Evolutionary conservation across 2,329 filamentous ascomycete genomes (phyloP).

Genomic region (Monilinia fructicola): DNA sequence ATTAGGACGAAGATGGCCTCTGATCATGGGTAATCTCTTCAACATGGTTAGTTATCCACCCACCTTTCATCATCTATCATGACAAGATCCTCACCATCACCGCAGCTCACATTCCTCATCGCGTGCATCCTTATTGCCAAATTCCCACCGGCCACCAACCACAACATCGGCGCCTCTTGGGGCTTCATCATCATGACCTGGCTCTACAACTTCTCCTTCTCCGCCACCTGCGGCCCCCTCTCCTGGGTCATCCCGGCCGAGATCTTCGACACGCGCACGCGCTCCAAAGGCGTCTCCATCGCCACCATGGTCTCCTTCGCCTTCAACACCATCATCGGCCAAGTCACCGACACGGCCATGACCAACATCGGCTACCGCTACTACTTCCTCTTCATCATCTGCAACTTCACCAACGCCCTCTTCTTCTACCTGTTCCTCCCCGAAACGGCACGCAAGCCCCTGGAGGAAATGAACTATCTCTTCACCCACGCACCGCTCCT

Average conservation of each 20-base stretch:
- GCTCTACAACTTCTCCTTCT: conserved; percentile 79
- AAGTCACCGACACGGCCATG: conserved; percentile 60
- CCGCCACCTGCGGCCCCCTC: conserved; percentile 66
- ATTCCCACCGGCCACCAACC: conserved; percentile 59
- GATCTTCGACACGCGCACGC: conserved; percentile 75
- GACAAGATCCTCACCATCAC: not conserved
- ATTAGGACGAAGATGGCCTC: conserved; percentile 68
- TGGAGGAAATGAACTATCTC: conserved; percentile 52
- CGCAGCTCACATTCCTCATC: conserved; percentile 59
- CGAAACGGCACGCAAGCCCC: conserved; percentile 62
- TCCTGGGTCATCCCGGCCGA: conserved; percentile 53
- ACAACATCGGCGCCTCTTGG: conserved; percentile 59
- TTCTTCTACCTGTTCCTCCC: conserved; percentile 69
- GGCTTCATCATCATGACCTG: conserved; percentile 69
- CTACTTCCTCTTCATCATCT: conserved; percentile 61
- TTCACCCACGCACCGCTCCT: conserved; percentile 56
- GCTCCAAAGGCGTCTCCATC: conserved; percentile 72
- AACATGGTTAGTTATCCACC: conserved; percentile 51
- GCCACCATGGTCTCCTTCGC: conserved; percentile 72
- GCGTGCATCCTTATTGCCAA: conserved; percentile 53
- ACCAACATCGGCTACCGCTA: conserved; percentile 49
- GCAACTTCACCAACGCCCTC: conserved; percentile 66
- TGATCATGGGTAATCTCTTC: conserved; percentile 70
- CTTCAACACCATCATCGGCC: conserved; percentile 75
- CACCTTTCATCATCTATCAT: not conserved